Evolutionary conservation across 2,329 filamentous ascomycete species (phyloP).

Genomic region (Aspergillus felis): DNA sequence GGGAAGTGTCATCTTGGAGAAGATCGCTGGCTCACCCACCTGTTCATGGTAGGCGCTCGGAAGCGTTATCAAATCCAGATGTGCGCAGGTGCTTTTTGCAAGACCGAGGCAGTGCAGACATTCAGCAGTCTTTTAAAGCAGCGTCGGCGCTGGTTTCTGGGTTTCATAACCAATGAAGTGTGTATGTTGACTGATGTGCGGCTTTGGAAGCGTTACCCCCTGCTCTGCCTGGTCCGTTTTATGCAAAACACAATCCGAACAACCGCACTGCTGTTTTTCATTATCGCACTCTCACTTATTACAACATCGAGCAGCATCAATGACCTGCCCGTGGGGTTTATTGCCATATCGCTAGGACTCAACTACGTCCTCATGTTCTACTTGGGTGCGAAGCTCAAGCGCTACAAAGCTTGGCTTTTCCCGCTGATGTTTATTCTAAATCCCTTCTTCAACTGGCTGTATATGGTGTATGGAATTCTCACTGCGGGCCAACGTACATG

Average conservation of each 20-base stretch:
- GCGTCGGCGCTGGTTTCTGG: slow-evolving; percentile 90
- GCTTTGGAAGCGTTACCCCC: slow-evolving; percentile 85
- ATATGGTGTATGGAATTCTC: slow-evolving; percentile 96
- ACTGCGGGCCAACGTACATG: slow-evolving; percentile 92
- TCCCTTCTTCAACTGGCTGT: slow-evolving; percentile 97
- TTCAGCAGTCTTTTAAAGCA: slow-evolving; percentile 86
- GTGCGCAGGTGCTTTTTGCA: slow-evolving; percentile 97
- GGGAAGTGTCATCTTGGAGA: slow-evolving; percentile 93
- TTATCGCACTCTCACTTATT: slow-evolving; percentile 81
- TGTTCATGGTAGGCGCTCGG: slow-evolving; percentile 97
- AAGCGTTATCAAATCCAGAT: slow-evolving; percentile 94
- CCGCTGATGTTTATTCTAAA: slow-evolving; percentile 94
- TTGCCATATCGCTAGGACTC: slow-evolving; percentile 83
- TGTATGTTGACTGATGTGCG: slow-evolving; percentile 96
- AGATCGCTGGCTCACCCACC: slow-evolving; percentile 92
- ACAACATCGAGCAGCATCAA: slow-evolving; percentile 75
- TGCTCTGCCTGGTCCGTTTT: slow-evolving; percentile 81
- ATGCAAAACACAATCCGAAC: slow-evolving; percentile 96
- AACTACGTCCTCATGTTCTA: slow-evolving; percentile 97
- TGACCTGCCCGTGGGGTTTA: slow-evolving; percentile 87
- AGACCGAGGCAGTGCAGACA: slow-evolving; percentile 92
- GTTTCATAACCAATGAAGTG: slow-evolving; percentile 96
- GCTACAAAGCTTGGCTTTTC: slow-evolving; percentile 93
- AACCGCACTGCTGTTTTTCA: slow-evolving; percentile 88
- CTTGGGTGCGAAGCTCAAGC: slow-evolving; percentile 79